phyloP scores from a whole-genome alignment of 257 asterid genomes.

The Capsicum pubescens region DNA sequence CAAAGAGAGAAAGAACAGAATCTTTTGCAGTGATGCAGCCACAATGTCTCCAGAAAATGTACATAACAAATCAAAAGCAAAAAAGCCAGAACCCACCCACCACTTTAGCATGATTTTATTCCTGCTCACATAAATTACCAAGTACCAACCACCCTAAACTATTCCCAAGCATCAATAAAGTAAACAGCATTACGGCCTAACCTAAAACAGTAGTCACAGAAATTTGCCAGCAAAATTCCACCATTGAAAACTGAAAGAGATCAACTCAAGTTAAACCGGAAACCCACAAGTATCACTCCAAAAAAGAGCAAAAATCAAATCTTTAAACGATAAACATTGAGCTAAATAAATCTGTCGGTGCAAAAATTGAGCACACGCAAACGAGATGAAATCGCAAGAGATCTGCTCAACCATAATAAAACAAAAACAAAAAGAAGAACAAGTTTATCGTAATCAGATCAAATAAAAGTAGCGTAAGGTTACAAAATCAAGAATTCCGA shows the following conservation, averaged over 20 bases:
- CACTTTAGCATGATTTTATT: neutral
- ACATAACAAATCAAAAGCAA: neutral
- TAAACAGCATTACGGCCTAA: neutral
- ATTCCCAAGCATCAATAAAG: neutral
- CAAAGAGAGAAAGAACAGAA: neutral
- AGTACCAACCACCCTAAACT: neutral
- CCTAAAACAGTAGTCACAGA: neutral
- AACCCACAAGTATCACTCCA: neutral
- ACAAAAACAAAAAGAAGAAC: neutral
- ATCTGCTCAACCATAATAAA: neutral
- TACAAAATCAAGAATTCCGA: neutral
- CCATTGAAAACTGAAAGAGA: neutral
- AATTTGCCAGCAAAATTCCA: neutral
- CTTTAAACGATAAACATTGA: too few relatives aligned
- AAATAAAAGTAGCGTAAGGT: neutral
- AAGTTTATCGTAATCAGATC: neutral
- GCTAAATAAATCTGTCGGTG: neutral
- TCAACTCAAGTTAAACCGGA: neutral
- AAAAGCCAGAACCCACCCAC: neutral
- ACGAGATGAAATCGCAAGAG: neutral
- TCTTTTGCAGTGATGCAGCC: neutral
- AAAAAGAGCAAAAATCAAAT: neutral
- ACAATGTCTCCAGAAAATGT: constrained; percentile 12
- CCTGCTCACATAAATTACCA: neutral
- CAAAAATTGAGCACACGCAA: neutral